Evolutionary conservation across 805 yeast genomes (phyloP).

Genomic region (Suhomyces pyralidae): DNA sequence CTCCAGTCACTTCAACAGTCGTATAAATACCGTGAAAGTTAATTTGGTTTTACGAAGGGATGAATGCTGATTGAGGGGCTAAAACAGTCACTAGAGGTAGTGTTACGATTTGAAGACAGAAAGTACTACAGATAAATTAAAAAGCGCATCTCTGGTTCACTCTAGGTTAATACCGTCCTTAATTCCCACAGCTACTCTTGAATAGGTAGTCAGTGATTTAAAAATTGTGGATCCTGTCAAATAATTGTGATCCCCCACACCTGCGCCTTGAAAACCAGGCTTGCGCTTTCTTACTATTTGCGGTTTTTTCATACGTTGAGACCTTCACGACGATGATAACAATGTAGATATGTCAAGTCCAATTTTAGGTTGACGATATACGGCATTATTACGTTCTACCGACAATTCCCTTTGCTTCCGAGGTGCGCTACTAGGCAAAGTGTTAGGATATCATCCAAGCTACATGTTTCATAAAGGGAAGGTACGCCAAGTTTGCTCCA

Average conservation of each 20-base stretch:
- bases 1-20: neutral
- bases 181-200: neutral
- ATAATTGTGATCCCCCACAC: neutral
- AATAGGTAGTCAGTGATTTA: neutral
- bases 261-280: neutral
- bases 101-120: neutral
- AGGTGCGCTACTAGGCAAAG: neutral
- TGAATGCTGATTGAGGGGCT: neutral
- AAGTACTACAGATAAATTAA: neutral
- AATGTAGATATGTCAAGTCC: neutral
- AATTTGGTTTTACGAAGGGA: slow-evolving; percentile 1
- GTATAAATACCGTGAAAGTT: neutral
- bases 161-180: neutral
- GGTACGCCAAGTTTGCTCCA: neutral
- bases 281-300: neutral
- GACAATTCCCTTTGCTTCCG: neutral
- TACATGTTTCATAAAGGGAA: neutral
- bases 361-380: neutral
- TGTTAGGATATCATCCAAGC: neutral
- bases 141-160: neutral
- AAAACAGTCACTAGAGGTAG: neutral
- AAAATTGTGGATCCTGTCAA: neutral
- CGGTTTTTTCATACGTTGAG: neutral
- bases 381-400: neutral
- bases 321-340: neutral